Conservation (phyloP, 2,329 filamentous ascomycete species). For the Pyrenophora seminiperda region DNA sequence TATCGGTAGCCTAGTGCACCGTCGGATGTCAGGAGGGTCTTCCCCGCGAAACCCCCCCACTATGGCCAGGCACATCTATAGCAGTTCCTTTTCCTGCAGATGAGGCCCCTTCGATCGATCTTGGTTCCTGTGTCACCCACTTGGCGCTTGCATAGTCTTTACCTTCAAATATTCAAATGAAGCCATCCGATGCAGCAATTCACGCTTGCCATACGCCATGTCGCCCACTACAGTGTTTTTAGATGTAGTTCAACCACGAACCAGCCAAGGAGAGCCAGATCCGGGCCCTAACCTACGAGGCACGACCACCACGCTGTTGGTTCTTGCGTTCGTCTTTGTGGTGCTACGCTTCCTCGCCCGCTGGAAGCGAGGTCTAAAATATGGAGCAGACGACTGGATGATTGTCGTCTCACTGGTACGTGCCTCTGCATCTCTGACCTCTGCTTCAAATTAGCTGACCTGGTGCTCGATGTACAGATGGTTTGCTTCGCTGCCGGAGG, state of each 20-base stretch:
- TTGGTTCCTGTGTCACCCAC: not conserved
- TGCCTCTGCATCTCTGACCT: not conserved
- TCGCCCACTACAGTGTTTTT: not conserved
- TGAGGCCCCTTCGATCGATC: not conserved
- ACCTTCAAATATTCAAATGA: not conserved
- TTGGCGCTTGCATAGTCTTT: not conserved
- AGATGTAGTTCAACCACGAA: not conserved
- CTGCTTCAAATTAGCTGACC: constrained; percentile 16
- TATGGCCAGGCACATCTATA: not conserved
- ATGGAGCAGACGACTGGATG: constrained; percentile 13
- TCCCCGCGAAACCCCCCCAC: not conserved
- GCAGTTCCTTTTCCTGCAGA: not conserved
- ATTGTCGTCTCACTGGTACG: constrained; percentile 8
- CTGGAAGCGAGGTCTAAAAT: constrained; percentile 1
- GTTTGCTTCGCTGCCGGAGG: constrained; percentile 1
- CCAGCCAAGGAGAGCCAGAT: not conserved
- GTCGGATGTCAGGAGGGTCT: not conserved
- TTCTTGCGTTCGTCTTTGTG: constrained; percentile 4
- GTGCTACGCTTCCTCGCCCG: not conserved
- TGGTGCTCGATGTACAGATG: not conserved
- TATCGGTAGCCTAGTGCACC: not conserved
- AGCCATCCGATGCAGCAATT: not conserved
- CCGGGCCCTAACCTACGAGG: not conserved
- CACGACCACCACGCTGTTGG: not conserved
- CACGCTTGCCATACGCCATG: not conserved